Evolutionary conservation across 1,284 basidiomycete genomes (phyloP), one percentile per base, ranked within the genome.

Genomic region (Laetiporus sulphureus): DNA sequence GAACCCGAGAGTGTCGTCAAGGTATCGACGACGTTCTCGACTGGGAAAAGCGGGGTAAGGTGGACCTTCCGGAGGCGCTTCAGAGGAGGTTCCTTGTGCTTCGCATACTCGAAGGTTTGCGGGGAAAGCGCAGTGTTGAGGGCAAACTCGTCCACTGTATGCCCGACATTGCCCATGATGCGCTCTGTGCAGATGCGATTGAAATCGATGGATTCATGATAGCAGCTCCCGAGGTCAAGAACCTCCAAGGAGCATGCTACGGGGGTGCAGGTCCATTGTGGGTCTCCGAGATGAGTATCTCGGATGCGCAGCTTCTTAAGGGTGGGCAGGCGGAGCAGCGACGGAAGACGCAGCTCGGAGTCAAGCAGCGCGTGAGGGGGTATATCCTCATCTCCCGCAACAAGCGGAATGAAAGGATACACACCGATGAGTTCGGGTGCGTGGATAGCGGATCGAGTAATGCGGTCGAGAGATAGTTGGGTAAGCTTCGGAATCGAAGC

Each of bases 241-340:
- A 75, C 63, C 47, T 79, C 64, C 31, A 83, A 66, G 13, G 67
- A 66, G 56, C 75, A 77, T 19, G 57, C 56, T 38, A 73, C 64
- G 22, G 69, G 65, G 7, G 66, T 67, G 24, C 65, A 64, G 16
- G 67, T 60, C 76, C 79, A 83, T 21, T 65, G 64, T 29, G 67
- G 65, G 58, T 81, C 76, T 20, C 82, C 82, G 42, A 86, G 71
- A 59, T 82, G 81, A 0, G 81, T 84, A 54, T 84, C 81, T 39
- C 71, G 73, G 49, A 86, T 76, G 40, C 70, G 68, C 48, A 86
- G 77, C 47, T 71, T 73, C 31, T 67, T 71, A 32, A 86, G 72
- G 36, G 73, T 68, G 4, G 75, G 71, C 35, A 86, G 69, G 46
- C 71, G 70, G 37, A 86, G 69, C 41, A 86, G 73, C 12, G 72